These are phyloP conservation scores for Artemisia tridentata DNA, from an alignment of 129 eudicot species.

Conservation along the genomic window DNA sequence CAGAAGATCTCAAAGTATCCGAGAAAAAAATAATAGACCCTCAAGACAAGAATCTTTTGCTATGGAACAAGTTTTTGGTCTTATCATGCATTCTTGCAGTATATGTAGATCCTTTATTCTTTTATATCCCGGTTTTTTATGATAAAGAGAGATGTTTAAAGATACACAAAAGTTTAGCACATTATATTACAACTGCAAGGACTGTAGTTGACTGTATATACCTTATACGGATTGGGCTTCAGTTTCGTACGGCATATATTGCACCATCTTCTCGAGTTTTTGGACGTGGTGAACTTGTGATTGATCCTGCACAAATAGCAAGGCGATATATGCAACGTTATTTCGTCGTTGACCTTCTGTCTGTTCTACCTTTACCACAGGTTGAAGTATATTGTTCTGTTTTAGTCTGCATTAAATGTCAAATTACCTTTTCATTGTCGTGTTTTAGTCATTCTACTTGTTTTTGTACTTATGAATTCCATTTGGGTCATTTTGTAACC, in stretches of 20 bases:
- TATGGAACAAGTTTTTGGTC: conserved; percentile 84
- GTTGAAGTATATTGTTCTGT: conserved; percentile 33
- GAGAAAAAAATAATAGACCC: conserved; percentile 83
- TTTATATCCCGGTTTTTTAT: conserved; percentile 73
- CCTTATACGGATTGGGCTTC: conserved; percentile 66
- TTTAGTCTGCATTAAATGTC: too few relatives aligned
- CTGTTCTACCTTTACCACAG: conserved; percentile 92
- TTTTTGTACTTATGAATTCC: not conserved
- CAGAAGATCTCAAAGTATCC: conserved; percentile 87
- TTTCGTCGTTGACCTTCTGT: conserved; percentile 70
- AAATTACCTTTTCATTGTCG: not conserved
- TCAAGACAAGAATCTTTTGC: conserved; percentile 76
- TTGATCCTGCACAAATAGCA: conserved; percentile 83
- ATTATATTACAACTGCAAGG: conserved; percentile 61
- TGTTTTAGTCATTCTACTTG: not conserved
- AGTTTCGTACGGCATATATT: conserved; percentile 87
- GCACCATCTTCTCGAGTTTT: conserved; percentile 98
- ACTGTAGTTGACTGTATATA: conserved; percentile 70
- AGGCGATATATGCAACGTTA: conserved; percentile 67
- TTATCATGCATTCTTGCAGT: conserved; percentile 84
- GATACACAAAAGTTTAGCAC: conserved; percentile 66
- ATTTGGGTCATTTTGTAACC: not conserved
- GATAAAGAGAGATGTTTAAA: conserved; percentile 55
- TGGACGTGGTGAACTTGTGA: conserved; percentile 96
- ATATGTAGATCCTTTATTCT: conserved; percentile 84